Conservation (phyloP, 176 grass and related monocot genomes). For the Oryza rufipogon region DNA sequence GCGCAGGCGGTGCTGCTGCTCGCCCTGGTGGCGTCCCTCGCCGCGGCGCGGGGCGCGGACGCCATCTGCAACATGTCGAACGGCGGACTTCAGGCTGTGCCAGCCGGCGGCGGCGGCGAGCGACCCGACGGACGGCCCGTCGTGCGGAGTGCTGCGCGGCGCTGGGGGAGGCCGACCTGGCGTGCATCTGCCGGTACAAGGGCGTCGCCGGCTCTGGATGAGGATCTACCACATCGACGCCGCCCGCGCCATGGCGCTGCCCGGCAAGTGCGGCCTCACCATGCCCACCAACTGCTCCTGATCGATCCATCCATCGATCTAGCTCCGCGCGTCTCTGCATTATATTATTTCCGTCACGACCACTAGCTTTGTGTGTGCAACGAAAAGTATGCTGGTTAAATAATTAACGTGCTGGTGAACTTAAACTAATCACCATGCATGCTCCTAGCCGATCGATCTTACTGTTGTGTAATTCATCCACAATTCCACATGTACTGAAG, state of each 20-base stretch:
- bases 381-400: not conserved
- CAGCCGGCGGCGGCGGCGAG: slow-evolving; percentile 26
- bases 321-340: too few species aligned
- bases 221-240: slow-evolving; percentile 67
- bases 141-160: slow-evolving; percentile 52
- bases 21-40: too few species aligned
- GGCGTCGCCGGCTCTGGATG: slow-evolving; percentile 45
- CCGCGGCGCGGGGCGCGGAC: too few species aligned
- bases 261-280: too few species aligned
- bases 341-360: too few species aligned
- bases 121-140: slow-evolving; percentile 18
- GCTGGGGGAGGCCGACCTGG: slow-evolving; percentile 49
- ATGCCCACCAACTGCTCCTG: slow-evolving; percentile 12
- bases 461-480: too few species aligned
- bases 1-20: too few species aligned
- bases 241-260: slow-evolving; percentile 50
- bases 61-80: too few species aligned
- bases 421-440: too few species aligned
- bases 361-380: not conserved
- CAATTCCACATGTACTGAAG: too few species aligned
- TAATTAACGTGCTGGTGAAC: not conserved
- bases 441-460: too few species aligned
- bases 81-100: slow-evolving; percentile 20
- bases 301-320: not conserved
- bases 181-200: slow-evolving; percentile 59